Conservation (phyloP, 768 basidiomycete genomes). For the Rhizopogon roseolus region DNA sequence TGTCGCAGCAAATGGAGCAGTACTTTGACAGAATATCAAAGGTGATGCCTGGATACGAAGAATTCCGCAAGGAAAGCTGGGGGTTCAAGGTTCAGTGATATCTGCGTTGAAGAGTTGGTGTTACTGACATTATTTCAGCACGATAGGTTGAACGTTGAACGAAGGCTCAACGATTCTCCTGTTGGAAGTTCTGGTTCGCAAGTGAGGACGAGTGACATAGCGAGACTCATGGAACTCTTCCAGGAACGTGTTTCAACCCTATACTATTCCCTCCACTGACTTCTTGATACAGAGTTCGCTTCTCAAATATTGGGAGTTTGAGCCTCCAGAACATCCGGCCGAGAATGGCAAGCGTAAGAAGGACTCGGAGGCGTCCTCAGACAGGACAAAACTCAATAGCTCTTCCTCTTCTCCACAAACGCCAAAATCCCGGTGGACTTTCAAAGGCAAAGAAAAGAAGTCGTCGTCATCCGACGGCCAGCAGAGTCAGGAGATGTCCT, state of each 20-base stretch:
- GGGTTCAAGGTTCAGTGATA: slow-evolving; percentile 62
- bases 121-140: slow-evolving; percentile 41
- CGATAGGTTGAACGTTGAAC: slow-evolving; percentile 70
- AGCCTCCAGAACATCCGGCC: slow-evolving; percentile 28
- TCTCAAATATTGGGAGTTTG: slow-evolving; percentile 69
- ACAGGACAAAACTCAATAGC: slow-evolving; percentile 37
- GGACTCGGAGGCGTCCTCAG: slow-evolving; percentile 31
- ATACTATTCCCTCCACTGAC: background rate
- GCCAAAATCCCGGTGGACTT: slow-evolving; percentile 23
- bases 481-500: slow-evolving; percentile 27
- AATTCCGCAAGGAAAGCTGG: slow-evolving; percentile 72
- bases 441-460: slow-evolving; percentile 20
- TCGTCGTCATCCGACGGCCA: slow-evolving; percentile 21
- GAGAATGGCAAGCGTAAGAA: slow-evolving; percentile 15
- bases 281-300: slow-evolving; percentile 50
- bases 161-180: slow-evolving; percentile 45
- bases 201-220: slow-evolving; percentile 75
- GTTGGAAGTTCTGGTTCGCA: slow-evolving; percentile 37
- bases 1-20: slow-evolving; percentile 77
- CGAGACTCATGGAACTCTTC: slow-evolving; percentile 80
- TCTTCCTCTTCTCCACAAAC: slow-evolving; percentile 19
- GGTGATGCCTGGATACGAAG: slow-evolving; percentile 57
- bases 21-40: slow-evolving; percentile 67
- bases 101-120: background rate
- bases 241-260: slow-evolving; percentile 38